A percentile compares a stretch with the other conserved stretches of the same genome.
Conservation (phyloP, 2,329 filamentous ascomycete species). For the Aspergillus ibericus region DNA sequence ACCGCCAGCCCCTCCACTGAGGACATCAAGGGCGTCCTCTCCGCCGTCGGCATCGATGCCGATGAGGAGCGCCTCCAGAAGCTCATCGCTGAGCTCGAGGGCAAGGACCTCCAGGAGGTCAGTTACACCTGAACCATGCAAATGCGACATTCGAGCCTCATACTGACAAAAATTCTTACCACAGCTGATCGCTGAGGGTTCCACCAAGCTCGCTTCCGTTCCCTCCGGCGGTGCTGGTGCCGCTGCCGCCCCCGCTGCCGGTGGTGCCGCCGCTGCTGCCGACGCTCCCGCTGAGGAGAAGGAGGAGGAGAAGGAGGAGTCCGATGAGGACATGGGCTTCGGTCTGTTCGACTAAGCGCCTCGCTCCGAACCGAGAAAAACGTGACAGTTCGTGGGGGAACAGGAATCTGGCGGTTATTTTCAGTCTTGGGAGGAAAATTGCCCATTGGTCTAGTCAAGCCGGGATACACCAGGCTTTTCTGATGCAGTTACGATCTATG, state of each 20-base stretch:
- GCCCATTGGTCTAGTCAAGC: constrained; percentile 29
- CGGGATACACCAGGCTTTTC: constrained; percentile 33
- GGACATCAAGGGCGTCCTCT: constrained; percentile 87
- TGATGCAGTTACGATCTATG: constrained; percentile 40
- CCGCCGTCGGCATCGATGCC: constrained; percentile 91
- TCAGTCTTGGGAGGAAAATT: constrained; percentile 31
- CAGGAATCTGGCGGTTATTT: constrained; percentile 34
- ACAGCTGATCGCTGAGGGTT: constrained; percentile 87
- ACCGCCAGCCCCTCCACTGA: constrained; percentile 81
- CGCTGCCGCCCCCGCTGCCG: constrained; percentile 46
- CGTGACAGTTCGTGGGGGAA: constrained; percentile 69
- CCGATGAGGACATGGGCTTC: constrained; percentile 73
- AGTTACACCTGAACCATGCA: constrained; percentile 31
- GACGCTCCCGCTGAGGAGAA: constrained; percentile 68
- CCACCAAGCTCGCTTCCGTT: constrained; percentile 93
- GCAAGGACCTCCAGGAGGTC: constrained; percentile 82
- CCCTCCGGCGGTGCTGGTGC: constrained; percentile 79
- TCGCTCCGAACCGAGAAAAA: constrained; percentile 30
- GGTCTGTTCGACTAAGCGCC: constrained; percentile 65
- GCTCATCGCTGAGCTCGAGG: constrained; percentile 75
- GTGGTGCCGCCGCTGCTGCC: constrained; percentile 66
- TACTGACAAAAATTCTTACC: constrained; percentile 18
- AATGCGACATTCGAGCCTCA: neutral
- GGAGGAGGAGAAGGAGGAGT: constrained; percentile 74
- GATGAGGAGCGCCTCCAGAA: constrained; percentile 81